These are phyloP conservation scores for Mortierella polycephala DNA, from an alignment of 371 early-diverging fungal species.

Conservation along the genomic window DNA sequence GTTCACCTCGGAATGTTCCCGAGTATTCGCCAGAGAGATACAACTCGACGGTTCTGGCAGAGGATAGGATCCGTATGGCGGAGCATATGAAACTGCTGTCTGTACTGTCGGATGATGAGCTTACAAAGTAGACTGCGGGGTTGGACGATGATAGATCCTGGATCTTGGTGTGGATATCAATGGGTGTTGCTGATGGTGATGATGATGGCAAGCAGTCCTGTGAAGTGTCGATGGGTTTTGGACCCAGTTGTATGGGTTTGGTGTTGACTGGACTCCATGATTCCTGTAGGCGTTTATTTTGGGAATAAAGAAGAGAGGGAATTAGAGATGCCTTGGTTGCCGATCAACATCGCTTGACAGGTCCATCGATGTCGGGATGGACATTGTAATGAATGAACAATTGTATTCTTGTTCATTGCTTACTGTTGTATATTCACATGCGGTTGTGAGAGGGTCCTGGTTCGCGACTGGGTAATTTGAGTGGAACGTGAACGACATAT, in stretches of 20 bases:
- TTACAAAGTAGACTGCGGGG: constrained; percentile 27
- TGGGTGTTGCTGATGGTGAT: not conserved
- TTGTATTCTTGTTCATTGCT: not conserved
- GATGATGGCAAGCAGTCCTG: too few species aligned
- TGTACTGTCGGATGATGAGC: not conserved
- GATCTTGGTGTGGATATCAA: not conserved
- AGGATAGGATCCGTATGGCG: constrained; percentile 25
- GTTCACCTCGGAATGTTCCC: constrained; percentile 46
- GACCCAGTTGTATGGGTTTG: too few species aligned
- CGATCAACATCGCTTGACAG: too few species aligned
- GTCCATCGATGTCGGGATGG: not conserved
- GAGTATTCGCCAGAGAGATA: constrained; percentile 29
- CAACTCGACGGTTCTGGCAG: constrained; percentile 39
- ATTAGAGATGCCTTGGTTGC: too few species aligned
- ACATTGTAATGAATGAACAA: not conserved
- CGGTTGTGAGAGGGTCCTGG: not conserved
- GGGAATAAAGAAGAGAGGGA: too few species aligned
- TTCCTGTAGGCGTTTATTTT: too few species aligned
- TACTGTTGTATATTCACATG: constrained; percentile 22
- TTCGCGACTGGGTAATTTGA: constrained; percentile 4
- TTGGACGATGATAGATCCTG: constrained; percentile 14
- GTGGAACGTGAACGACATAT: constrained; percentile 21
- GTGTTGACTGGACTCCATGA: too few species aligned
- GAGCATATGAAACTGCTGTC: not conserved
- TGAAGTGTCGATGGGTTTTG: too few species aligned